phyloP scores from a whole-genome alignment of 2,329 filamentous ascomycete species.

The Fusarium equiseti region DNA sequence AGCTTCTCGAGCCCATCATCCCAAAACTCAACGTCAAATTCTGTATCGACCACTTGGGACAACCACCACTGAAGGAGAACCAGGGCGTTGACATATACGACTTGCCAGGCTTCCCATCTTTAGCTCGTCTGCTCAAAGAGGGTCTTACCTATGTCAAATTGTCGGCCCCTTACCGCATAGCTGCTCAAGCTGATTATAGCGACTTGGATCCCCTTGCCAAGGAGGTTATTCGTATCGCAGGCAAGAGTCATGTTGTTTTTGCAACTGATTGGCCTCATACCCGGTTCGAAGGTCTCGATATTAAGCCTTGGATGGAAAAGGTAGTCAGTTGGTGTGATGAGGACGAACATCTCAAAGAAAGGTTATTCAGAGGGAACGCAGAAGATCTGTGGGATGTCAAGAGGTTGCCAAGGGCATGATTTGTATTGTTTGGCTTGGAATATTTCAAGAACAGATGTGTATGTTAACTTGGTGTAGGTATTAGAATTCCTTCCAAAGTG shows the following conservation, averaged over 20 bases:
- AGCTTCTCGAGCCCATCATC: slow-evolving; percentile 62
- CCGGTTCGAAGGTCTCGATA: slow-evolving; percentile 68
- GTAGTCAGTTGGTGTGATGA: slow-evolving; percentile 66
- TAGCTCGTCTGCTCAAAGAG: slow-evolving; percentile 59
- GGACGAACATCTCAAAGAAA: slow-evolving; percentile 58
- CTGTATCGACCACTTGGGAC: slow-evolving; percentile 71
- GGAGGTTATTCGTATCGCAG: slow-evolving; percentile 61
- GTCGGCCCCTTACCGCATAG: slow-evolving; percentile 69
- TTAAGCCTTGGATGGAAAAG: slow-evolving; percentile 59
- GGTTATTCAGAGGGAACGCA: slow-evolving; percentile 68
- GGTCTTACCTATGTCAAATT: slow-evolving; percentile 68
- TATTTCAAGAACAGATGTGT: neutral
- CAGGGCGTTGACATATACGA: slow-evolving; percentile 43
- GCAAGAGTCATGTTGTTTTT: slow-evolving; percentile 62
- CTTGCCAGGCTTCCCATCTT: slow-evolving; percentile 51
- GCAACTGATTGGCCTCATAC: slow-evolving; percentile 76
- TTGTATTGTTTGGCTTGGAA: neutral
- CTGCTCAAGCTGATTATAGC: slow-evolving; percentile 56
- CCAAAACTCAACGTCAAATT: slow-evolving; percentile 63
- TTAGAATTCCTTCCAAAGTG: no score
- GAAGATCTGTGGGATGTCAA: slow-evolving; percentile 60
- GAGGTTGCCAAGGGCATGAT: neutral
- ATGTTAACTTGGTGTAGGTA: no score
- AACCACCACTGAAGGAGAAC: slow-evolving; percentile 54
- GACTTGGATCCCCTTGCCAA: slow-evolving; percentile 62